Evolutionary conservation across 2,329 filamentous ascomycete species (phyloP).

Genomic region (Coniochaeta sp.): DNA sequence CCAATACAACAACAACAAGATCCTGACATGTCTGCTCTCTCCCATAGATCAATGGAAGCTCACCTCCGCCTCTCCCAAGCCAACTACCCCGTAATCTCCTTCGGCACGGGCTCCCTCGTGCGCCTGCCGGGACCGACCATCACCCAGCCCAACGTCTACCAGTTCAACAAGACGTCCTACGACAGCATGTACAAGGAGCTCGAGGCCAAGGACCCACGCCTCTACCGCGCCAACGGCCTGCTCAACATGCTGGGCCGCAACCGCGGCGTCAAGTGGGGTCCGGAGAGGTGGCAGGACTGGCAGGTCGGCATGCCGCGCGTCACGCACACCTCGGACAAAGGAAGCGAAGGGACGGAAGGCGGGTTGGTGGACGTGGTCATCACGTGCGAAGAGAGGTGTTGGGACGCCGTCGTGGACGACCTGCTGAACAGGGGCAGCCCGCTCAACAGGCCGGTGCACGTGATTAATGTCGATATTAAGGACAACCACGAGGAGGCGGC

Average conservation of each 20-base stretch:
- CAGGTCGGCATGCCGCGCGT: slow-evolving; percentile 76
- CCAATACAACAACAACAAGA: no score
- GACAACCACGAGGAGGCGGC: slow-evolving; percentile 97
- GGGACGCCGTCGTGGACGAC: slow-evolving; percentile 96
- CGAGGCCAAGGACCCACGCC: slow-evolving; percentile 71
- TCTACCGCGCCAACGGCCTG: slow-evolving; percentile 89
- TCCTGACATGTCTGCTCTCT: neutral
- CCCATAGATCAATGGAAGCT: slow-evolving; percentile 86
- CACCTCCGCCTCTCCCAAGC: slow-evolving; percentile 84
- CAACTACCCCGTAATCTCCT: slow-evolving; percentile 92
- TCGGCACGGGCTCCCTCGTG: slow-evolving; percentile 91
- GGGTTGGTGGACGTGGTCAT: slow-evolving; percentile 92
- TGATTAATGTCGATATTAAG: slow-evolving; percentile 97
- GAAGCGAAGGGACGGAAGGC: slow-evolving; percentile 73
- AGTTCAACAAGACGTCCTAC: slow-evolving; percentile 96
- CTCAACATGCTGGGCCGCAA: slow-evolving; percentile 95
- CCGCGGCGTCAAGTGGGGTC: slow-evolving; percentile 85
- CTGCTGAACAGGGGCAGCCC: slow-evolving; percentile 77
- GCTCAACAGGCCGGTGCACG: slow-evolving; percentile 87
- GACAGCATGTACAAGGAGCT: slow-evolving; percentile 91
- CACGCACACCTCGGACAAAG: slow-evolving; percentile 69
- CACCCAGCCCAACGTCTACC: slow-evolving; percentile 91
- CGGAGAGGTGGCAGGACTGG: slow-evolving; percentile 98
- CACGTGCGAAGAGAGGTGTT: slow-evolving; percentile 95
- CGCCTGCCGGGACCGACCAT: slow-evolving; percentile 87